Evolutionary conservation across 1,139 yeast genomes (phyloP).

Genomic region (Trichomonascaceae sp.): DNA sequence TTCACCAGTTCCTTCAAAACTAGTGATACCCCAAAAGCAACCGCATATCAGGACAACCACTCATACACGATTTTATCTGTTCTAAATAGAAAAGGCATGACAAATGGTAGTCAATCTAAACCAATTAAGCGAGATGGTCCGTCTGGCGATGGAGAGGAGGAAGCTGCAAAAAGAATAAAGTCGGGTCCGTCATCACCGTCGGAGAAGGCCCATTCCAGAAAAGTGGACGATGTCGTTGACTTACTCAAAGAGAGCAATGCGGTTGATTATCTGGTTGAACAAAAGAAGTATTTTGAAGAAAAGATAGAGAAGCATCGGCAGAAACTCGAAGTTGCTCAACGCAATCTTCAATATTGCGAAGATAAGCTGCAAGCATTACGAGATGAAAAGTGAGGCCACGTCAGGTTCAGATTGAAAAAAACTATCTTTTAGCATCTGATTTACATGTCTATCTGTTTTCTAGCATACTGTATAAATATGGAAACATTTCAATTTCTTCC

Average conservation of each 20-base stretch:
- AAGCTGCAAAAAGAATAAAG: not conserved
- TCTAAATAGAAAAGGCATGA: slow-evolving; percentile 13
- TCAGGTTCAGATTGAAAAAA: not conserved
- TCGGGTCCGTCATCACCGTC: not conserved
- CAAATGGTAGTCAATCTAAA: not conserved
- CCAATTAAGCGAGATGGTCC: not conserved
- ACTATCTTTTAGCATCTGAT: not conserved
- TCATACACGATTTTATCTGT: slow-evolving; percentile 17
- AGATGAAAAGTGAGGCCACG: not conserved
- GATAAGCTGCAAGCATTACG: slow-evolving; percentile 18
- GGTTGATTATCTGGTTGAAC: slow-evolving; percentile 29
- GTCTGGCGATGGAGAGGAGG: not conserved
- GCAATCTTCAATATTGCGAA: slow-evolving; percentile 26
- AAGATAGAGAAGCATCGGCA: slow-evolving; percentile 26
- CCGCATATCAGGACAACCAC: not conserved
- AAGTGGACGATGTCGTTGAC: not conserved
- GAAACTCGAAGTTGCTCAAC: slow-evolving; percentile 24
- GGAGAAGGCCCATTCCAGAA: not conserved
- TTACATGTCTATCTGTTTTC: not conserved
- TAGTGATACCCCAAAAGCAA: not conserved
- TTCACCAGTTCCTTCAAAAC: slow-evolving; percentile 29
- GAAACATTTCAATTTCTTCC: not conserved
- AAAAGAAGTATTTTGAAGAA: slow-evolving; percentile 29
- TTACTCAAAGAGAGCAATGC: slow-evolving; percentile 4
- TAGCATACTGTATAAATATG: not conserved